Percentiles rank a stretch among this genome's conserved stretches.
Evolutionary conservation across 345 rosid genomes (phyloP).

Genomic region (Salix viminalis): DNA sequence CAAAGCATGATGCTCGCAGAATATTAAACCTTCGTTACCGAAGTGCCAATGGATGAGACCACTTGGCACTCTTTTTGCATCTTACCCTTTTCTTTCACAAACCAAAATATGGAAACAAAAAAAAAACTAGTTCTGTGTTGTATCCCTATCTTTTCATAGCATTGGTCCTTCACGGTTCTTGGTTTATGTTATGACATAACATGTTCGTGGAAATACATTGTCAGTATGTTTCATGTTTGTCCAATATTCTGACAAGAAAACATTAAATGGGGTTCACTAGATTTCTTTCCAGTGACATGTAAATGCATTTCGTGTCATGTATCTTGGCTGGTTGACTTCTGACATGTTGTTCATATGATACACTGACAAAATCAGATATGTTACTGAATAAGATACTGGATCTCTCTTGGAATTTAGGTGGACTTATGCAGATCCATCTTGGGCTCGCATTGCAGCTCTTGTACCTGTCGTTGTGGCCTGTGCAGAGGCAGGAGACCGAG

Average conservation of each 20-base stretch:
- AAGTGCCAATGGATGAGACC: no score
- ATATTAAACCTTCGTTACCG: no score
- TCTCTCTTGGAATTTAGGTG: constrained; percentile 38
- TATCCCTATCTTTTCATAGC: background rate
- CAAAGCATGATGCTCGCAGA: no score
- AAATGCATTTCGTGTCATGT: no score
- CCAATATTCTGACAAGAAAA: background rate
- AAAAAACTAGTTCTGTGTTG: no score
- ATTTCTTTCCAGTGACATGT: background rate
- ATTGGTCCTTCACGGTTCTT: background rate
- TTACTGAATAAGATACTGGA: background rate
- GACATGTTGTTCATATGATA: background rate
- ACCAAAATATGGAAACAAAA: no score
- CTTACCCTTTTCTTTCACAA: no score
- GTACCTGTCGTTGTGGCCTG: constrained; percentile 69
- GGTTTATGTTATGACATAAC: background rate
- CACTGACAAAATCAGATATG: background rate
- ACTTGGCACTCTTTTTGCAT: no score
- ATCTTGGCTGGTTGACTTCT: background rate
- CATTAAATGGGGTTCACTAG: background rate
- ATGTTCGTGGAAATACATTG: background rate
- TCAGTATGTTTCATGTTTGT: background rate
- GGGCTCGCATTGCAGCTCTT: constrained; percentile 80
- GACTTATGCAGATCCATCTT: constrained; percentile 76
- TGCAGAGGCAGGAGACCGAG: constrained; percentile 70